These are phyloP conservation scores for Fusarium austroafricanum DNA, from an alignment of 2,329 filamentous ascomycete species.

Conservation along the genomic window DNA sequence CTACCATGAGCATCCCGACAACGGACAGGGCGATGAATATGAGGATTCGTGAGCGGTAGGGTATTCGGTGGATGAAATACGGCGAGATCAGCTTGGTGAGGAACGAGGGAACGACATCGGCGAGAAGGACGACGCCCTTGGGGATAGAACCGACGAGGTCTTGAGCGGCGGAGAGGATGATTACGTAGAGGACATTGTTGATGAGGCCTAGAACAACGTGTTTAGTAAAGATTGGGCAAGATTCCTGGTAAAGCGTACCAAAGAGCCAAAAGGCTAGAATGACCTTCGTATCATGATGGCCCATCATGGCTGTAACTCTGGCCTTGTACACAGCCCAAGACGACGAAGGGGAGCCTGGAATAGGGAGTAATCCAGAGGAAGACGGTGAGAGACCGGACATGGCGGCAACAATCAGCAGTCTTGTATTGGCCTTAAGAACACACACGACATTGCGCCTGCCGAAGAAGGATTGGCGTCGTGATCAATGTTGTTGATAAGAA, in stretches of 20 bases:
- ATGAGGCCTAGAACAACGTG: conserved; percentile 62
- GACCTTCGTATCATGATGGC: conserved; percentile 76
- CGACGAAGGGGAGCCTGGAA: conserved; percentile 69
- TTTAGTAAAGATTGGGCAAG: conserved; percentile 14
- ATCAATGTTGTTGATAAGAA: conserved; percentile 23
- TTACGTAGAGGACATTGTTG: conserved; percentile 98
- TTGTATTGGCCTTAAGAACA: not conserved
- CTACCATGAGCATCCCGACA: conserved; percentile 90
- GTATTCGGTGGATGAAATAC: conserved; percentile 91
- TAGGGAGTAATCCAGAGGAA: conserved; percentile 62
- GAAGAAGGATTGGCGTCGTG: not conserved
- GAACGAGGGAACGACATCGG: conserved; percentile 92
- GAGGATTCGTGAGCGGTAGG: conserved; percentile 80
- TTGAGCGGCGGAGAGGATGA: conserved; percentile 93
- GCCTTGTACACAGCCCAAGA: conserved; percentile 81
- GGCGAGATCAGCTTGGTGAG: conserved; percentile 87
- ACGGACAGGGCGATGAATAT: conserved; percentile 80
- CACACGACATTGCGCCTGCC: conserved; percentile 23
- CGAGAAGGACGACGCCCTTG: conserved; percentile 92
- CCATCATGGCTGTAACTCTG: conserved; percentile 71
- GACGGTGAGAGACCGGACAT: conserved; percentile 56
- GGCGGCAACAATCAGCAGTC: not conserved
- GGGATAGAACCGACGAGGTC: conserved; percentile 94
- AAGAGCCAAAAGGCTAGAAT: conserved; percentile 92
- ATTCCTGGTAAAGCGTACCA: conserved; percentile 63